A percentile compares a stretch with the other conserved stretches of the same genome.
Evolutionary conservation across 2,329 filamentous ascomycete species (phyloP).

Genomic region (Helminthosporium solani): DNA sequence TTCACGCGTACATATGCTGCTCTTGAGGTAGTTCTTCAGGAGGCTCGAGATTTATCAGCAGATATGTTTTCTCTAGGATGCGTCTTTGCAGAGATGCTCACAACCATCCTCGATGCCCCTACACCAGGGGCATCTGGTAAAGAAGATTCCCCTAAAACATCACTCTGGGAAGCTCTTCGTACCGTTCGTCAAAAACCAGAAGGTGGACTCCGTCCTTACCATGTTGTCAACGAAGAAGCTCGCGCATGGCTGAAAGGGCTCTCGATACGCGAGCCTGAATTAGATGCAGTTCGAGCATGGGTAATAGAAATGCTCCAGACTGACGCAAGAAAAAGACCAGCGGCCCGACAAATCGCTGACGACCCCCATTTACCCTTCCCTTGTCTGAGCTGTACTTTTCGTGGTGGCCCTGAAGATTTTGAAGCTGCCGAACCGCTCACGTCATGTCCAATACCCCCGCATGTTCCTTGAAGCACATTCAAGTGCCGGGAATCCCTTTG

Average conservation of each 20-base stretch:
- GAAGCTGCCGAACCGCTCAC: constrained; percentile 9
- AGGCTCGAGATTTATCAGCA: constrained; percentile 14
- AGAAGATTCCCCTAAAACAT: not conserved
- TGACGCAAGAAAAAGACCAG: constrained; percentile 5
- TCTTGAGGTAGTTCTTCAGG: constrained; percentile 22
- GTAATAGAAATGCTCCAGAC: constrained; percentile 6
- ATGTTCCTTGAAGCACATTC: not conserved
- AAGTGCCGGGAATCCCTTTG: constrained; percentile 9
- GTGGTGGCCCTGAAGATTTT: constrained; percentile 8
- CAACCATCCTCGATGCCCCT: constrained; percentile 8
- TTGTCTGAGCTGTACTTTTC: constrained; percentile 12
- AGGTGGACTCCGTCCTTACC: constrained; percentile 5
- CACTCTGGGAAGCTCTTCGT: constrained; percentile 2
- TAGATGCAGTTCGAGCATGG: constrained; percentile 7
- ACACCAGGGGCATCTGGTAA: not conserved
- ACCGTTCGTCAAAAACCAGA: constrained; percentile 2
- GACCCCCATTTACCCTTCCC: constrained; percentile 11
- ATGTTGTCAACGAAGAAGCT: constrained; percentile 1
- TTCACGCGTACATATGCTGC: constrained; percentile 25
- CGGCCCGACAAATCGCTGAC: constrained; percentile 9
- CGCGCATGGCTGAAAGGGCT: constrained; percentile 3
- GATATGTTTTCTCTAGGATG: constrained; percentile 28
- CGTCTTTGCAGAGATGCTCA: constrained; percentile 25
- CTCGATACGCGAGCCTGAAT: not conserved
- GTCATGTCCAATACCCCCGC: constrained; percentile 6